Percentiles rank a stretch among this genome's conserved stretches.
These are phyloP conservation scores for Neophaeococcomyces mojaviensis DNA, from an alignment of 2,329 filamentous ascomycete genomes.

Conservation along the genomic window DNA sequence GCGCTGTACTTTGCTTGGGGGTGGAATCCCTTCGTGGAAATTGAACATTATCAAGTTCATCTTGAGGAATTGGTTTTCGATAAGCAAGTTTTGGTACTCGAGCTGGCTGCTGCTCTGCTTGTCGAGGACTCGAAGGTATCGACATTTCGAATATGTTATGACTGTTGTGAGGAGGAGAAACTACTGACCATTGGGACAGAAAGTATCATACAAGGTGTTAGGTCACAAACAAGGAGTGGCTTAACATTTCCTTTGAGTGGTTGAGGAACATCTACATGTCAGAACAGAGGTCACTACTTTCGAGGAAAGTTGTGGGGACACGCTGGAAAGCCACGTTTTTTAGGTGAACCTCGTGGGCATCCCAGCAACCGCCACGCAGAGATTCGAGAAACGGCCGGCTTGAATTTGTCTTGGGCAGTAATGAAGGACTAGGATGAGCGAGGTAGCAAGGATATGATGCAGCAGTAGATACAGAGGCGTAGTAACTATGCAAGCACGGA, in stretches of 20 bases:
- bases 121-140: background rate
- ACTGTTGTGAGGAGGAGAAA: background rate
- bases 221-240: background rate
- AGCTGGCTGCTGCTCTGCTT: background rate
- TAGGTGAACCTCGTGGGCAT: background rate
- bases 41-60: background rate
- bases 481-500: too few species aligned
- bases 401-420: background rate
- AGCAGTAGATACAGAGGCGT: too few species aligned
- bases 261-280: background rate
- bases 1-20: background rate
- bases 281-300: background rate
- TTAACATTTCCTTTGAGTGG: background rate
- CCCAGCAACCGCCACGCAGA: too few species aligned
- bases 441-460: background rate
- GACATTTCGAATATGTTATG: background rate
- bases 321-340: background rate
- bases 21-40: background rate
- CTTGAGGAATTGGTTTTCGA: constrained; percentile 3
- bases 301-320: background rate
- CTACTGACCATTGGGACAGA: too few species aligned
- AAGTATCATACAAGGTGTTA: background rate
- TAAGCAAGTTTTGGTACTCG: constrained; percentile 8
- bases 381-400: background rate
- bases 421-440: constrained; percentile 1